phyloP scores from a whole-genome alignment of 805 yeast species.

The Starmerella davenportii region DNA sequence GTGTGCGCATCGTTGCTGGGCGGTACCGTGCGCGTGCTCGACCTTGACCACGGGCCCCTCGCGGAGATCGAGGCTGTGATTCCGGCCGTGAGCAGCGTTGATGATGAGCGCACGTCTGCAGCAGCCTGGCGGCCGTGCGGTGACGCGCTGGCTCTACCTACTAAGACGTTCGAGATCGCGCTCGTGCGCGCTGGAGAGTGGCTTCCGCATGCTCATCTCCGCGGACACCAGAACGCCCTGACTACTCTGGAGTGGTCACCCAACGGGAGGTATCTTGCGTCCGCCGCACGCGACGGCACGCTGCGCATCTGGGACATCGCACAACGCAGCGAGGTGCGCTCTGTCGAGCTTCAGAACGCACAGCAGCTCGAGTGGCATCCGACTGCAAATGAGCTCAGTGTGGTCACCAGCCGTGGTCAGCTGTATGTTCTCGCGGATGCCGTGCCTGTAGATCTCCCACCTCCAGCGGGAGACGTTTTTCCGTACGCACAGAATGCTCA shows the following conservation, averaged over 20 bases:
- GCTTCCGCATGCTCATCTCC: slow-evolving; percentile 12
- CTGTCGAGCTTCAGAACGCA: slow-evolving; percentile 14
- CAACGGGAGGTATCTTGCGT: slow-evolving; percentile 43
- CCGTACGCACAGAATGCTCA: not conserved
- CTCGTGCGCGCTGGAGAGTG: slow-evolving; percentile 18
- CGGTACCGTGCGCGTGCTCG: slow-evolving; percentile 22
- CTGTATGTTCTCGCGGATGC: slow-evolving; percentile 13
- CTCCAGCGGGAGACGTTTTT: not conserved
- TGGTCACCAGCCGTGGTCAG: slow-evolving; percentile 22
- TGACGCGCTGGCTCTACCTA: slow-evolving; percentile 48
- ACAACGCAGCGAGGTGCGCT: slow-evolving; percentile 23
- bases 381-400: slow-evolving; percentile 20
- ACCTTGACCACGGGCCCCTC: slow-evolving; percentile 14
- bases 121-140: slow-evolving; percentile 61
- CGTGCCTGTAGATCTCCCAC: slow-evolving; percentile 3
- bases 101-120: slow-evolving; percentile 32
- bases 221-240: slow-evolving; percentile 22
- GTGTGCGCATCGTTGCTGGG: slow-evolving; percentile 22
- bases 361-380: slow-evolving; percentile 26
- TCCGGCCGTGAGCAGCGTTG: slow-evolving; percentile 17
- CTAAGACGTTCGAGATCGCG: slow-evolving; percentile 24
- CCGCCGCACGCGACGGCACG: slow-evolving; percentile 27
- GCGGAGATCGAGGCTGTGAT: slow-evolving; percentile 18
- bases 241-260: slow-evolving; percentile 45
- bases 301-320: slow-evolving; percentile 41